Evolutionary conservation across 2,329 filamentous ascomycete genomes (phyloP).

Genomic region (Penicillium sp.): DNA sequence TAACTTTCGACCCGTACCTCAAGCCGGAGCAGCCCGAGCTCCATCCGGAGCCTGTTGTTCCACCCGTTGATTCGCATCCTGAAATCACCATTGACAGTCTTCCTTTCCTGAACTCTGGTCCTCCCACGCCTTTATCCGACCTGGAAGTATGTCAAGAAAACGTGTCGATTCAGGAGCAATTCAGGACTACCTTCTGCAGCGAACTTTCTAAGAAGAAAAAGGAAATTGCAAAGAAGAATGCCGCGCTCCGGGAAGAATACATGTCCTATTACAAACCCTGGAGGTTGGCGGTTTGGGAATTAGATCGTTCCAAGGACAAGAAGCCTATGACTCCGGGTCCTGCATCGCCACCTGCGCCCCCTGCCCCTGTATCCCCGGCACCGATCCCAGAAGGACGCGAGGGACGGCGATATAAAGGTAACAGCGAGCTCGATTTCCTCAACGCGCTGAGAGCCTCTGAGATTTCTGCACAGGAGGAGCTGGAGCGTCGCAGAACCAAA

Average conservation of each 20-base stretch:
- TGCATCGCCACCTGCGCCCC: conserved; percentile 35
- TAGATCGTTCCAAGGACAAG: conserved; percentile 44
- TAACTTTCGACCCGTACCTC: conserved; percentile 10
- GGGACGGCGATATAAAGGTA: conserved; percentile 46
- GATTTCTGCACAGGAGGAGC: conserved; percentile 49
- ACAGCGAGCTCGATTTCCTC: conserved; percentile 51
- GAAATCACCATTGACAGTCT: conserved; percentile 43
- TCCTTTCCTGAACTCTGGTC: conserved; percentile 46
- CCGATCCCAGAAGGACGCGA: conserved; percentile 35
- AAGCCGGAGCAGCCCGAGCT: neutral
- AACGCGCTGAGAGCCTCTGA: conserved; percentile 49
- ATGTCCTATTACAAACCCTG: conserved; percentile 45
- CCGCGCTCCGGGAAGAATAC: conserved; percentile 41
- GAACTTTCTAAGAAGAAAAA: conserved; percentile 42
- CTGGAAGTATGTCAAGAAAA: conserved; percentile 47
- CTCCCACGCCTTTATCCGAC: conserved; percentile 46
- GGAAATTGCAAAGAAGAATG: conserved; percentile 40
- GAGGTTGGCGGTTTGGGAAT: conserved; percentile 43
- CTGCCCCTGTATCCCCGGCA: conserved; percentile 31
- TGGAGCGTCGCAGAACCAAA: conserved; percentile 44
- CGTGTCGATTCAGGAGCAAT: conserved; percentile 33
- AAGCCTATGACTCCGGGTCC: conserved; percentile 38
- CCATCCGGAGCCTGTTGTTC: conserved; percentile 6
- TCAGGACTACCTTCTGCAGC: conserved; percentile 39
- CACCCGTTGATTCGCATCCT: conserved; percentile 10